Percentiles rank a stretch among this genome's conserved stretches.
Evolutionary conservation across 164 flowering plant genomes (phyloP).

Genomic region (Piper longum): DNA sequence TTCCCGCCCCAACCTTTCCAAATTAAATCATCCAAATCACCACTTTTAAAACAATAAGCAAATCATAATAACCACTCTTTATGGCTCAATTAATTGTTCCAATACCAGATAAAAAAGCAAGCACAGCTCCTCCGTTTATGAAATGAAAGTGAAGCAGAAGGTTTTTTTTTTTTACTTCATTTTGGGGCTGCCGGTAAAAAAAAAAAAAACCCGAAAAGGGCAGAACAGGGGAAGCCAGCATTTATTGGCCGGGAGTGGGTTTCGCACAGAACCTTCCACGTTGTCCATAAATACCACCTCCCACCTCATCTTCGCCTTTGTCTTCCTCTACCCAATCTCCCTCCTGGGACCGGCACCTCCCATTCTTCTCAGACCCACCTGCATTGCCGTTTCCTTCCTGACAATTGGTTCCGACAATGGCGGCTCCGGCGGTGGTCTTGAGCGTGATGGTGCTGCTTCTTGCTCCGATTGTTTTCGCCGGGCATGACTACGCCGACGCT

Average conservation of each 20-base stretch:
- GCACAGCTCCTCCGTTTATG: neutral
- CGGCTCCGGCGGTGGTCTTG: conserved; percentile 15
- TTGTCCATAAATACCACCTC: conserved; percentile 41
- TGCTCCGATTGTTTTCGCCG: conserved; percentile 36
- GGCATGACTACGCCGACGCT: conserved; percentile 78
- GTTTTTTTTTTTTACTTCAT: too few relatives aligned
- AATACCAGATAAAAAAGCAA: neutral
- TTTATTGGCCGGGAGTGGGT: too few relatives aligned
- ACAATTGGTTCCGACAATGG: conserved; percentile 20
- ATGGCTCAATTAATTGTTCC: neutral
- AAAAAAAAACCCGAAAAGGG: too few relatives aligned
- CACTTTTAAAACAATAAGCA: too few relatives aligned
- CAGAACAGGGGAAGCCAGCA: too few relatives aligned
- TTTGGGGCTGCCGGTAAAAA: too few relatives aligned
- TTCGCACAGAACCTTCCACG: conserved; percentile 9
- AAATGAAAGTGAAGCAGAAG: too few relatives aligned
- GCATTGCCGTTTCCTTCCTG: neutral
- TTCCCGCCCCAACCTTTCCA: neutral
- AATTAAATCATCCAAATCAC: too few relatives aligned
- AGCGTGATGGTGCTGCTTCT: conserved; percentile 21
- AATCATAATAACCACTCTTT: neutral
- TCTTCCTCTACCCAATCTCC: conserved; percentile 2
- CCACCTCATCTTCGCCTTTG: conserved; percentile 23
- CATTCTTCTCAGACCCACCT: conserved; percentile 8
- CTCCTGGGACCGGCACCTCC: neutral